Conservation (phyloP, 306 rosid genomes). For the Malus asiatica region DNA sequence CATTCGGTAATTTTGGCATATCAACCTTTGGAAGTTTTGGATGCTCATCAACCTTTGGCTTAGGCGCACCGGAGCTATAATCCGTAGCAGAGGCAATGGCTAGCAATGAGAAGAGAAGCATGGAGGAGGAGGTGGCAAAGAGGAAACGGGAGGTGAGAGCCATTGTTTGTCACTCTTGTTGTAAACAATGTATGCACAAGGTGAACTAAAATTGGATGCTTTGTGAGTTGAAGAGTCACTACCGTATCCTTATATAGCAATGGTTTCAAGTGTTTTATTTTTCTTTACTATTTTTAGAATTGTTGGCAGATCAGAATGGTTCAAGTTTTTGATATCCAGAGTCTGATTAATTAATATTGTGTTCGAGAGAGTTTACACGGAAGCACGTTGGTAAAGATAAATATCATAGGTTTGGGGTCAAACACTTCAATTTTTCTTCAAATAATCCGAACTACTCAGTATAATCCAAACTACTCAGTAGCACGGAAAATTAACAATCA, state of each 20-base stretch:
- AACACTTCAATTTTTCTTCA: too few species aligned
- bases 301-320: neutral
- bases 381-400: neutral
- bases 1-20: neutral
- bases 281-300: neutral
- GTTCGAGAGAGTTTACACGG: neutral
- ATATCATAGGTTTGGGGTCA: too few species aligned
- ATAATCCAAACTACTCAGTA: too few species aligned
- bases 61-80: conserved; percentile 18
- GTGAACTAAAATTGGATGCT: neutral
- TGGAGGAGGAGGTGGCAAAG: conserved; percentile 8
- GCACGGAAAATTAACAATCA: too few species aligned
- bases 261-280: neutral
- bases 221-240: neutral
- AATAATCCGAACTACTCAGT: too few species aligned
- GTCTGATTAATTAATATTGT: neutral
- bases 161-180: neutral
- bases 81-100: conserved; percentile 31
- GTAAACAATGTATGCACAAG: neutral
- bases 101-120: conserved; percentile 28
- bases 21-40: neutral
- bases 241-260: neutral
- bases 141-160: neutral
- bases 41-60: neutral
- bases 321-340: neutral